Evolutionary conservation across 176 grass and related monocot species (phyloP), one percentile per base, ranked within the genome.

Genomic region (Chloris gayana): DNA sequence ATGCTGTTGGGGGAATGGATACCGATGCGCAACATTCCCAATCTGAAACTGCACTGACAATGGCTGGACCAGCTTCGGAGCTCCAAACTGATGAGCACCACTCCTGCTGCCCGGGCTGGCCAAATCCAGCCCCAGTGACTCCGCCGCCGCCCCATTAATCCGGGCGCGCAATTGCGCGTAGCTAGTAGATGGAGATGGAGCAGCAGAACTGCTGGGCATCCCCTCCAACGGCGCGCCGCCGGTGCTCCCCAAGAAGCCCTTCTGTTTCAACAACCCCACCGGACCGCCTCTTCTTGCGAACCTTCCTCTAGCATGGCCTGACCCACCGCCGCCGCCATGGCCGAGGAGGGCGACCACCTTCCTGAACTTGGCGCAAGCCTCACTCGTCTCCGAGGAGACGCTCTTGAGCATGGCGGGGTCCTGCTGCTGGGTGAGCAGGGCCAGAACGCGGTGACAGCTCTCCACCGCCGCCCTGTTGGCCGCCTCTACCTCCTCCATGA

Each of bases 401-500:
- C 49, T 81, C 73, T 51, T 87, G 25, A 82, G 90, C 69, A 88
- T 81, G 13, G 82, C 85, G 19, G 78, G 88, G 63, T 91, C 87
- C 64, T 82, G 82, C 58, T 91, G 79, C 78, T 91, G 87, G 6
- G 84, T 74, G 26, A 99, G 80, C n/a, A 99, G 71, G 62, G 61
- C 80, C 27, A 99, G 76, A 45, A 99, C 87, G 31, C 86, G 83
- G 82, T 91, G 83, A 82, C 96, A 95, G 58, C 82, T 91, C 90
- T 89, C 90, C 67, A 95, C 83, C 35, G 96, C 96, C 60, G 89
- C 86, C 58, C 67, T 88, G 67, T 91, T 99, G 12, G 93, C 96
- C 79, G 32, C 73, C 80, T 99, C 90, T 73, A 99, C 78, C 69
- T 91, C 84, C 75, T 99, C 82, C 96, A 99, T 99, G 41, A 44